A percentile compares a stretch with the other conserved stretches of the same genome.
These are phyloP conservation scores for Suillus cothurnatus DNA, from an alignment of 768 basidiomycete species.

Conservation along the genomic window DNA sequence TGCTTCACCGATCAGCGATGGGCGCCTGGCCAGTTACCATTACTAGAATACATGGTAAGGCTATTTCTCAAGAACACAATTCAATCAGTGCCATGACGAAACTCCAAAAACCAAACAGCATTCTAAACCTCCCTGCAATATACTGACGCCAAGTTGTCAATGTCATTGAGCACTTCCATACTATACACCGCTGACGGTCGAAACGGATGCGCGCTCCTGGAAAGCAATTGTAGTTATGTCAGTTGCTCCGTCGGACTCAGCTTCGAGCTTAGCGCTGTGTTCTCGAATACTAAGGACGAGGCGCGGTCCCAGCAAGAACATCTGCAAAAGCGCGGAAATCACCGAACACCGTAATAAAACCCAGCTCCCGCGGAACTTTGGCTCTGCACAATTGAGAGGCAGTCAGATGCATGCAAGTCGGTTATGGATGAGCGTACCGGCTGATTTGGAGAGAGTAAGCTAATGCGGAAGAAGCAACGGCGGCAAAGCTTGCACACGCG, in stretches of 20 bases:
- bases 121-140: not conserved
- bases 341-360: not conserved
- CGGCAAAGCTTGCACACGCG: not conserved
- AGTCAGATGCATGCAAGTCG: not conserved
- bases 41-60: no score
- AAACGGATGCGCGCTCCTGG: not conserved
- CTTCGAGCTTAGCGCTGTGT: not conserved
- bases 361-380: not conserved
- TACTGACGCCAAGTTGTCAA: not conserved
- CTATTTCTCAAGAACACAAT: not conserved
- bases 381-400: not conserved
- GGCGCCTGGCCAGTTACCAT: no score
- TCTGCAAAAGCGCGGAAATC: not conserved
- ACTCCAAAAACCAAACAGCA: not conserved
- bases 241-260: not conserved
- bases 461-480: not conserved
- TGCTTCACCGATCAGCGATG: no score
- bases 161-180: not conserved
- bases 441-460: not conserved
- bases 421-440: not conserved
- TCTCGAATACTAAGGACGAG: constrained; percentile 1
- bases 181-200: not conserved
- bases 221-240: not conserved
- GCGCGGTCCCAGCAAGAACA: constrained; percentile 1
- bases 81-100: not conserved